Conservation (phyloP, 2,329 filamentous ascomycete species). For the Eutypella sp. region DNA sequence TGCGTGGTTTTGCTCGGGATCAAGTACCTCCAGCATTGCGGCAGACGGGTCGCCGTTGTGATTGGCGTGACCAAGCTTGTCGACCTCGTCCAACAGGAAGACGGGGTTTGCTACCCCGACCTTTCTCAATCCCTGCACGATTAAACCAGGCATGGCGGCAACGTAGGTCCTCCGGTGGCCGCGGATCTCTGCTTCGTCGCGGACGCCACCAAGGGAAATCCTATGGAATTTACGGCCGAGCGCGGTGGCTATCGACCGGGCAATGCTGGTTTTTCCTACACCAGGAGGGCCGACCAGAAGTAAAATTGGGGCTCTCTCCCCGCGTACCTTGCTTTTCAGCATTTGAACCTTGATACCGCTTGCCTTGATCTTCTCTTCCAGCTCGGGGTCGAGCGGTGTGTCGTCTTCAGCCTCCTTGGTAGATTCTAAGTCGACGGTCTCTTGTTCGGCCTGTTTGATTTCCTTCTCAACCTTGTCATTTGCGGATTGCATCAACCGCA, state of each 20-base stretch:
- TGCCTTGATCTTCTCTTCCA: conserved; percentile 34
- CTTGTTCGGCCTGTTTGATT: conserved; percentile 62
- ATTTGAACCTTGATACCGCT: conserved; percentile 64
- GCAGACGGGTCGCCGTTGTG: conserved; percentile 94
- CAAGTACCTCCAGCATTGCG: conserved; percentile 95
- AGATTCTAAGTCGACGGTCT: conserved; percentile 40
- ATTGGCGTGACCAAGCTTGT: conserved; percentile 88
- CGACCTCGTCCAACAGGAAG: conserved; percentile 93
- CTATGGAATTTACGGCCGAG: conserved; percentile 94
- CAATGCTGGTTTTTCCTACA: conserved; percentile 92
- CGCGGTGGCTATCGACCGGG: conserved; percentile 86
- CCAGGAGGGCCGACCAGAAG: conserved; percentile 90
- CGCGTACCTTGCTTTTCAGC: conserved; percentile 75
- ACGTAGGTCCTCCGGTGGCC: conserved; percentile 95
- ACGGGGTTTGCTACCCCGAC: conserved; percentile 94
- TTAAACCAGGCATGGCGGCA: conserved; percentile 94
- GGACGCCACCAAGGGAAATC: conserved; percentile 90
- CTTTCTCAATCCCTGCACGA: conserved; percentile 91
- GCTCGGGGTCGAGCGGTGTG: conserved; percentile 30
- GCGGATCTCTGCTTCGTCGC: conserved; percentile 94
- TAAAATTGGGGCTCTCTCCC: conserved; percentile 93
- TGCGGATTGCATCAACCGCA: conserved; percentile 87
- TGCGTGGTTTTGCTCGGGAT: conserved; percentile 92
- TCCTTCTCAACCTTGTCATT: conserved; percentile 79
- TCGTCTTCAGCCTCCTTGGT: conserved; percentile 31